Base-by-base conservation (phyloP, 106 monocot species). In the Iris macrosiphon region DNA sequence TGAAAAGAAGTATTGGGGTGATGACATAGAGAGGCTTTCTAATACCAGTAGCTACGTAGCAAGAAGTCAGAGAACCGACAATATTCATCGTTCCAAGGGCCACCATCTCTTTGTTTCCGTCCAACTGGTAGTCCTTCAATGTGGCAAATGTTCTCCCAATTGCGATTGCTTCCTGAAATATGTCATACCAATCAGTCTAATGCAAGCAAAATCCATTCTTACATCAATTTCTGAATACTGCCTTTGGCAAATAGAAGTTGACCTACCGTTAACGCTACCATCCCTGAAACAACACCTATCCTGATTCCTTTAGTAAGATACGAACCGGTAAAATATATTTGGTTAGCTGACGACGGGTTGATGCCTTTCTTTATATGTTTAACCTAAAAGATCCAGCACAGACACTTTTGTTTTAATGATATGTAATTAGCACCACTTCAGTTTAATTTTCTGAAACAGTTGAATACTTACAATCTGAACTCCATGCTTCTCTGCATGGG, bases 71-170 rank as follows among this genome's bases (percentile, higher is more conserved):
- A 2, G 89, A 90, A 25, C 89, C 89, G 28, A 69, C 56, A 13
- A 90, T 55, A 34, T 90, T 90, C 89, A 90, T 90, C 0, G 74
- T 64, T 52, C 89, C 89, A 49, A 90, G 54, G 0, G 84, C 89
- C 11, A 90, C 61, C 89, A 90, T 90, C 62, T 90, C 89, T 45
- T 81, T 81, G 70, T 90, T 90, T 53, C 89, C 89, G 65, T 90
- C 84, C 45, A 90, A 52, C 16, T 77, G 73, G 43, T 90, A 90
- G 55, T 84, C 89, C 62, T 81, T 84, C 62, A 84, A 64, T 10
- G 74, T 57, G 14, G 89, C 84, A 63, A 90, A 90, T 56, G 89
- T 84, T 62, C 89, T 77, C 16, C 84, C 89, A 44, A 90, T 81
- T 35, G 89, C 89, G 35, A 71, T 60, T 16, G 84, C 89, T 81